Percentiles rank a stretch among this genome's conserved stretches.
Conservation (phyloP, 2,329 filamentous ascomycete species). For the Huntiella decipiens region DNA sequence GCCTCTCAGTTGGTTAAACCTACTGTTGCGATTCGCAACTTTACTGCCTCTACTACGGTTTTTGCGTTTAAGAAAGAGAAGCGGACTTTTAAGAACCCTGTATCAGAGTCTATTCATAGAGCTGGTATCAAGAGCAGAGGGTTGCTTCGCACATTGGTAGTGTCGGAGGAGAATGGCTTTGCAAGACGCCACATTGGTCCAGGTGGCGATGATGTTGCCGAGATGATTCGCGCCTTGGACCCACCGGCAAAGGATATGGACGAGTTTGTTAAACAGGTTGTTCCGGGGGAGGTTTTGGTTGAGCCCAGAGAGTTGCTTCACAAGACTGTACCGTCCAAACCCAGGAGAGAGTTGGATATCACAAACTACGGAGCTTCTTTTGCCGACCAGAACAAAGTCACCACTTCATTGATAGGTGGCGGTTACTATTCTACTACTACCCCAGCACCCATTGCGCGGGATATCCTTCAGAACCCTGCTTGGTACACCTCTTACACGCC, state of each 20-base stretch:
- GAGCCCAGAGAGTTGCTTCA: constrained; percentile 8
- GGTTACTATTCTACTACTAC: constrained; percentile 80
- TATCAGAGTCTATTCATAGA: no score
- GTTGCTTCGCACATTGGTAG: constrained; percentile 9
- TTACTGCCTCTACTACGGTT: neutral
- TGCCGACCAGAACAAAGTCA: constrained; percentile 20
- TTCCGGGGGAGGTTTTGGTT: constrained; percentile 55
- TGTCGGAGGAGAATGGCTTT: constrained; percentile 26
- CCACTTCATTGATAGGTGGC: constrained; percentile 59
- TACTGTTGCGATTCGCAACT: neutral
- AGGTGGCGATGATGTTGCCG: constrained; percentile 43
- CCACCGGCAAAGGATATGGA: constrained; percentile 58
- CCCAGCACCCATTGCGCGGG: constrained; percentile 79
- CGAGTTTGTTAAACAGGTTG: constrained; percentile 66
- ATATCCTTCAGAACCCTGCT: constrained; percentile 77
- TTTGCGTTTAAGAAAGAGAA: neutral
- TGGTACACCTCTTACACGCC: constrained; percentile 99
- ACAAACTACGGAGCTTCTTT: constrained; percentile 23
- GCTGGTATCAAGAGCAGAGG: constrained; percentile 2
- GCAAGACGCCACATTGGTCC: constrained; percentile 76
- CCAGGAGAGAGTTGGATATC: constrained; percentile 40
- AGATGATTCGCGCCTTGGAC: constrained; percentile 66
- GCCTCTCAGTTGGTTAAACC: neutral
- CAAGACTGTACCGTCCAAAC: constrained; percentile 11
- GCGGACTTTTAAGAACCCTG: no score